Evolutionary conservation across 2,329 filamentous ascomycete species (phyloP).

Genomic region (Apiospora pterosperma): DNA sequence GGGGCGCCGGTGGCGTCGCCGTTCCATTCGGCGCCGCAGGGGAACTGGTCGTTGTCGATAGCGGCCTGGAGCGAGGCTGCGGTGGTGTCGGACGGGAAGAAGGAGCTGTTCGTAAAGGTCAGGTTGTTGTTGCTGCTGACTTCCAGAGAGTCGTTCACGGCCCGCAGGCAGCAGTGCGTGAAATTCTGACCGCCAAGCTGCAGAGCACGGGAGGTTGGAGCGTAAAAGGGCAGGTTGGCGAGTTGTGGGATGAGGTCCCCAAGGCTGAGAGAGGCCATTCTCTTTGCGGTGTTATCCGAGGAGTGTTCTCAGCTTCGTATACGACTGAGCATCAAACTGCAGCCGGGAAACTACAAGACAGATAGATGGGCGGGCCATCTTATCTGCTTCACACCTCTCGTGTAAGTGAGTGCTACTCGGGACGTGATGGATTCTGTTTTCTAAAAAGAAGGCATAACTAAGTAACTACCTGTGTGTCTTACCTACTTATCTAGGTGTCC

Average conservation of each 20-base stretch:
- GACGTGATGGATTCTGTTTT: neutral
- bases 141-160: slow-evolving; percentile 21
- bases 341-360: neutral
- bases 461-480: neutral
- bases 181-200: slow-evolving; percentile 25
- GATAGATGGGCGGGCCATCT: neutral
- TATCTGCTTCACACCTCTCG: neutral
- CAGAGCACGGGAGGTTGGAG: slow-evolving; percentile 12
- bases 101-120: slow-evolving; percentile 18
- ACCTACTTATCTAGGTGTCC: neutral
- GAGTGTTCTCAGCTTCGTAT: neutral
- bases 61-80: slow-evolving; percentile 15
- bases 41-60: slow-evolving; percentile 17
- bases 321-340: neutral
- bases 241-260: slow-evolving; percentile 21
- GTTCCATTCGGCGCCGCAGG: slow-evolving; percentile 23
- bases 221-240: slow-evolving; percentile 13
- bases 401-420: neutral
- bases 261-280: neutral
- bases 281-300: neutral
- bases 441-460: neutral
- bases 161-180: slow-evolving; percentile 26
- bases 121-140: slow-evolving; percentile 16
- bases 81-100: slow-evolving; percentile 18
- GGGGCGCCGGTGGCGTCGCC: slow-evolving; percentile 19